phyloP scores from a whole-genome alignment of 345 rosid species.

The Rhizophora mangle region DNA sequence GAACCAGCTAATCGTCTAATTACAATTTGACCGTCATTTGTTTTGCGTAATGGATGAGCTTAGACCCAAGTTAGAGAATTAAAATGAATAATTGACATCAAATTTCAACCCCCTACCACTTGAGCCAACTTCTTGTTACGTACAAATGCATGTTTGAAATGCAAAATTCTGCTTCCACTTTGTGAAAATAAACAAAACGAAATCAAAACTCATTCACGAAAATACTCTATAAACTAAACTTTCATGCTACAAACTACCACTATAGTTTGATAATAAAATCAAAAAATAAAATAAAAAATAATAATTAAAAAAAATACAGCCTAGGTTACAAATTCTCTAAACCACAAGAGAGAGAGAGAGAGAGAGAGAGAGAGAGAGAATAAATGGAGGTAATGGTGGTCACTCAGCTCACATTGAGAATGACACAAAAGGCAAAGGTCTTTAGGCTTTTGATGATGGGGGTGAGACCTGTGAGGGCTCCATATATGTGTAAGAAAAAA shows the following conservation, averaged over 20 bases:
- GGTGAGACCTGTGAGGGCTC: neutral
- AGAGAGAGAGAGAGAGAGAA: neutral
- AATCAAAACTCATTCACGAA: neutral
- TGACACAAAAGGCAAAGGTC: neutral
- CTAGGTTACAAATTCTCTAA: neutral
- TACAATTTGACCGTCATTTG: no score
- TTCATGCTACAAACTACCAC: neutral
- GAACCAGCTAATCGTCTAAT: no score
- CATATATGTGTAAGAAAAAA: neutral
- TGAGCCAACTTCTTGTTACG: neutral
- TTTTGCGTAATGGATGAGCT: no score
- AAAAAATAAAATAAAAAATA: neutral
- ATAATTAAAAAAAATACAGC: neutral
- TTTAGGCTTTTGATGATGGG: neutral
- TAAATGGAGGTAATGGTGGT: slow-evolving; percentile 23
- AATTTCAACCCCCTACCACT: neutral
- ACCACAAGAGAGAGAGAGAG: slow-evolving; percentile 2
- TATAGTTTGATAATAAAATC: neutral
- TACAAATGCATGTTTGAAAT: no score
- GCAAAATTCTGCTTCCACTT: neutral
- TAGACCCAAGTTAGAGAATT: no score
- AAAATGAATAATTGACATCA: no score
- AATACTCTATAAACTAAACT: neutral
- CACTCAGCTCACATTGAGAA: slow-evolving; percentile 6
- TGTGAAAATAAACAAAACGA: neutral